A percentile compares a stretch with the other conserved stretches of the same genome.
Evolutionary conservation across 192 early-diverging fungal species (phyloP).

Genomic region (Phlyctochytrium bullatum): DNA sequence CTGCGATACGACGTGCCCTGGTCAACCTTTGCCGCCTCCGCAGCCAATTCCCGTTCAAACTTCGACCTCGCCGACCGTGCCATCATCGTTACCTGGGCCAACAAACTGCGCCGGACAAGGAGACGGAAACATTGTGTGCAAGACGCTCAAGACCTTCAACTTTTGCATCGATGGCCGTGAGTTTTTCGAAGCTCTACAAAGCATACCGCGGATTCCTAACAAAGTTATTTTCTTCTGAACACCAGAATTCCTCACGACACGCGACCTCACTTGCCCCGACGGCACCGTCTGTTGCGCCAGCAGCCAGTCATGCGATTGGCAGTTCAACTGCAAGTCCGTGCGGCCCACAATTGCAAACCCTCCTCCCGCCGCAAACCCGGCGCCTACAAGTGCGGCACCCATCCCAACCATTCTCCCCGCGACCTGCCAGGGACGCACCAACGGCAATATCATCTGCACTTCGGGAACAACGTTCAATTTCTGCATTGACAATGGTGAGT

Average conservation of each 20-base stretch:
- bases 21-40: no score
- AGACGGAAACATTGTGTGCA: slow-evolving; percentile 4
- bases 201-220: neutral
- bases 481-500: no score
- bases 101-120: neutral
- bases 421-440: neutral
- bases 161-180: neutral
- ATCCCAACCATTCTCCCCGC: neutral
- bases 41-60: no score
- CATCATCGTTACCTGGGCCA: no score
- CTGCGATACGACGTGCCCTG: no score
- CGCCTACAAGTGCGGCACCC: neutral
- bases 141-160: neutral
- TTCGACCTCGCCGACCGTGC: no score
- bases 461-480: neutral
- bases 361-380: neutral
- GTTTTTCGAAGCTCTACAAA: neutral
- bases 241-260: no score
- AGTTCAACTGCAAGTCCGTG: neutral
- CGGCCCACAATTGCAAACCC: neutral
- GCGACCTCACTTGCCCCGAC: neutral
- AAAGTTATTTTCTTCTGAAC: neutral
- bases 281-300: slow-evolving; percentile 2
- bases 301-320: neutral
- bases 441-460: neutral